Evolutionary conservation across 176 grass and related monocot genomes (phyloP), one percentile per base, ranked within the genome.

Genomic region (Ensete glaucum): DNA sequence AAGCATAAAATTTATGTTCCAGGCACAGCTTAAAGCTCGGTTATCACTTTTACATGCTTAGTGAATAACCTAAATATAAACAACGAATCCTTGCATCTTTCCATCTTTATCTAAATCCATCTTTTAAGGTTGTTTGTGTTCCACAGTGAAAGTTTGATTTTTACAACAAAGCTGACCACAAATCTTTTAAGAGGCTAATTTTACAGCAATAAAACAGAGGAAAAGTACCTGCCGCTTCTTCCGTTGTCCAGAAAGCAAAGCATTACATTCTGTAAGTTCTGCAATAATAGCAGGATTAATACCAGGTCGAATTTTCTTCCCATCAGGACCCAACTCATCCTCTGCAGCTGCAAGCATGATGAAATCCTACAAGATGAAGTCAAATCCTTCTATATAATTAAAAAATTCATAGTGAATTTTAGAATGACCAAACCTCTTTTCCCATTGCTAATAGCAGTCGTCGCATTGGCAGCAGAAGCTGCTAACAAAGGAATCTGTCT

Each of bases 201-300:
- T 11, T n/a, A 70, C 19, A 1, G 48, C 48, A 51, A 73, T 3
- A 8, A 17, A 15, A 11, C 6, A 29, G 13, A 49, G 7, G 5
- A 72, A 16, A 55, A 79, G 56, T 83, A 99, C 95, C 91, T 99
- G 90, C 53, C 95, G 87, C 89, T 99, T 90, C 81, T 99, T 99
- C 68, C 95, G 91, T 71, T 99, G 95, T 62, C 85, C 95, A 17
- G 95, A 99, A 52, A 99, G 91, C 83, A 88, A 81, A 72, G 87
- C 81, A 84, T 99, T 99, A 53, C 90, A 99, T 26, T 99, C 95
- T 43, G 88, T 88, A 80, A 99, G 86, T 81, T 99, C 95, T 59
- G 87, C 91, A 72, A 99, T 90, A 29, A 91, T 91, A 57, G 77
- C 43, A 85, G 88, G 80, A 77, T 85, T 88, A 78, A 99, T 94